These are phyloP conservation scores for Penicillium paxilli DNA, from an alignment of 495 filamentous ascomycete genomes.

Conservation along the genomic window DNA sequence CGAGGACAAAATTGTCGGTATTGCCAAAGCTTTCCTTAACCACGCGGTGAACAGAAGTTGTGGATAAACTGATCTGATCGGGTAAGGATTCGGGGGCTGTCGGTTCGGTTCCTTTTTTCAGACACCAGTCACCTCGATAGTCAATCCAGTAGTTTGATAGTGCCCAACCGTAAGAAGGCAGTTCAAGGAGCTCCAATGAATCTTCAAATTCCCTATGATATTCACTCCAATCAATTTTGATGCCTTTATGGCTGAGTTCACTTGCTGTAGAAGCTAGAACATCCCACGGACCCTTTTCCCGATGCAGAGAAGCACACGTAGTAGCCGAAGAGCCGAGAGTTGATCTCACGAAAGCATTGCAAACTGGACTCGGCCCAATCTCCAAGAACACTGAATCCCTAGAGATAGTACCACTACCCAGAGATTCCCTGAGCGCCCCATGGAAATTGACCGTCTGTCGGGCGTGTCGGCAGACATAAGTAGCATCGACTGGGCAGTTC, in stretches of 20 bases:
- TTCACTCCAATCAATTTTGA: neutral
- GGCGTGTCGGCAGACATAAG: neutral
- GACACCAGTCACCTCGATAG: neutral
- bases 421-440: neutral
- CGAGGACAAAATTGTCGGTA: slow-evolving; percentile 56
- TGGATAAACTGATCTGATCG: neutral
- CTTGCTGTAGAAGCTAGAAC: neutral
- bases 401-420: neutral
- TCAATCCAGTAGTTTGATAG: neutral
- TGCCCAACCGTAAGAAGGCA: neutral
- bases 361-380: neutral
- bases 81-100: neutral
- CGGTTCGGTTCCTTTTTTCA: too few relatives aligned
- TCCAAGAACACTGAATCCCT: neutral
- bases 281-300: neutral
- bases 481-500: neutral
- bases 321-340: neutral
- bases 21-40: slow-evolving; percentile 52
- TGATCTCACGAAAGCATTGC: neutral
- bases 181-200: neutral
- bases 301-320: neutral
- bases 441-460: neutral
- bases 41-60: slow-evolving; percentile 43
- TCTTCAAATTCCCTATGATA: neutral
- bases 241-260: neutral